Base-by-base conservation (phyloP, 2,329 filamentous ascomycete genomes). In the Sordariomycetes sp. region DNA sequence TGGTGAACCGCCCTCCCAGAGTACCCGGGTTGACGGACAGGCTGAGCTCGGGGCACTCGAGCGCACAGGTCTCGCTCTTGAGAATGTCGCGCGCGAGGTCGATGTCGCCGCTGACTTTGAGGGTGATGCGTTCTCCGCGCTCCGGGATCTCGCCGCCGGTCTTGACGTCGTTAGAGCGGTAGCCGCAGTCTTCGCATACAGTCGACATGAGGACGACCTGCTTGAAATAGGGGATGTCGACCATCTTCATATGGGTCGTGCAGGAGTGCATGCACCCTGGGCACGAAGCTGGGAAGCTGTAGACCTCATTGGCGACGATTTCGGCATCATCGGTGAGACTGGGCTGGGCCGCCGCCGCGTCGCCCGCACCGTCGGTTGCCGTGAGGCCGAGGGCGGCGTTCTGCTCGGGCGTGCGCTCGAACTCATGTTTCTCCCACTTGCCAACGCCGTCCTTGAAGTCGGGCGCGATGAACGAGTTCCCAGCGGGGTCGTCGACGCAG, bases 161-260 rank as follows among this genome's bases (percentile, higher is more conserved):
- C 80, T 97, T 97, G 69, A 99, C 90, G 71, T 99, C 94, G 72
- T 96, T 97, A 65, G 88, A 94, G 62, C 90, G 87, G 77, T 97
- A 96, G 59, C 93, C 93, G 70, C 94, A 99, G 71, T 87, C 80
- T 32, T 93, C 87, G 74, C 94, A 99, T 32, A 90, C 86, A 2
- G 93, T 97, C 65, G 87, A 92, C 89, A 96, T 97, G 65, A 99
- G 80, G 48, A 97, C 86, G 3, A 99, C 94, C 69, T 97, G 90
- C 75, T 97, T 96, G 77, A 99, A 99, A 74, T 96, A 88, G 1
- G 94, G 94, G 62, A 99, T 97, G 67, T 96, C 90, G 59, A 97
- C 90, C 87, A 96, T 96, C 78, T 97, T 96, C 90, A 97, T 97
- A 72, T 96, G 92, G 11, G 95, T 96, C 3, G 85, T 85, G 74